These are phyloP conservation scores for Nepenthes mirabilis DNA, from an alignment of 148 eudicot genomes.

Conservation along the genomic window DNA sequence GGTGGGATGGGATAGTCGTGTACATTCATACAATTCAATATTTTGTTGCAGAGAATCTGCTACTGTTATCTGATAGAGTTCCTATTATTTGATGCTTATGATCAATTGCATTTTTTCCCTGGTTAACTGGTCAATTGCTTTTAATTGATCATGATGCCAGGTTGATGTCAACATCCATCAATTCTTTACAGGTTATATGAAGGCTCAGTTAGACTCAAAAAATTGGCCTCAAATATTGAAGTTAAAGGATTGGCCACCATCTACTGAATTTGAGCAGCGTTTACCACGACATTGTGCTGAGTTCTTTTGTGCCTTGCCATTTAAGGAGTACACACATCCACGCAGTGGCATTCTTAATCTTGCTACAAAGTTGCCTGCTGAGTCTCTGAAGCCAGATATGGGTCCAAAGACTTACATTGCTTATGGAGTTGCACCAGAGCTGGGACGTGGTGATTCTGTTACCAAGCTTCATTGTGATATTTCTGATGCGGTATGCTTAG, in stretches of 20 bases:
- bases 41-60: too few relatives aligned
- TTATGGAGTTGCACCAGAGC: slow-evolving; percentile 20
- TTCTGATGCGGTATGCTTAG: too few relatives aligned
- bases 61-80: neutral
- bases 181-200: slow-evolving; percentile 42
- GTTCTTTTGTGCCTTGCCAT: slow-evolving; percentile 59
- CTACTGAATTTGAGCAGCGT: slow-evolving; percentile 36
- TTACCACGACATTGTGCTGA: slow-evolving; percentile 60
- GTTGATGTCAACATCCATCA: slow-evolving; percentile 37
- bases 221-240: slow-evolving; percentile 53
- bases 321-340: slow-evolving; percentile 61
- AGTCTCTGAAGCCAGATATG: slow-evolving; percentile 40
- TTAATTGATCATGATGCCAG: slow-evolving; percentile 11
- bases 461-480: too few relatives aligned
- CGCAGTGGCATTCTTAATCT: slow-evolving; percentile 33
- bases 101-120: neutral
- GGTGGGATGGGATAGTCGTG: too few relatives aligned
- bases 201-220: slow-evolving; percentile 9
- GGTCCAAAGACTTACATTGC: slow-evolving; percentile 72
- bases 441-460: too few relatives aligned
- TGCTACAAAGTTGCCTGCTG: slow-evolving; percentile 31
- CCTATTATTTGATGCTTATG: neutral
- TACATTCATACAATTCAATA: too few relatives aligned
- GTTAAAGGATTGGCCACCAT: slow-evolving; percentile 64
- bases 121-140: neutral